Conservation (phyloP, 73 alveolate species). For the Paramecium biaurelia region DNA sequence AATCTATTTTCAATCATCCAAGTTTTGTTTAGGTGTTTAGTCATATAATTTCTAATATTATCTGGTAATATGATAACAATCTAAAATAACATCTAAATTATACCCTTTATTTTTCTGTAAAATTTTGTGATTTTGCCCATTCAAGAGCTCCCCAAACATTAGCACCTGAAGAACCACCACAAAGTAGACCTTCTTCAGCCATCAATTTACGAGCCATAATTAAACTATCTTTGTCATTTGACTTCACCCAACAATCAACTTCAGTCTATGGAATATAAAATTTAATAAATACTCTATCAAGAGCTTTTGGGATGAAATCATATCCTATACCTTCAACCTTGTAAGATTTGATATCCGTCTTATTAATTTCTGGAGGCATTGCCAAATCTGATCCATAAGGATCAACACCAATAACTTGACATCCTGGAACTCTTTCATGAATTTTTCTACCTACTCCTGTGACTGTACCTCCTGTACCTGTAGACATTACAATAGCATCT, state of each 20-base stretch:
- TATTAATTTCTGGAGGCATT: slow-evolving; percentile 62
- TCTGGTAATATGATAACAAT: slow-evolving; percentile 72
- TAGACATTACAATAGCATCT: slow-evolving; percentile 78
- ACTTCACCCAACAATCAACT: slow-evolving; percentile 73
- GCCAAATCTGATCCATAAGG: slow-evolving; percentile 93
- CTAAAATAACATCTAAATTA: not conserved
- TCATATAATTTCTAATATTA: slow-evolving; percentile 79
- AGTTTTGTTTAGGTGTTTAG: slow-evolving; percentile 74
- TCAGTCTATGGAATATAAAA: not conserved
- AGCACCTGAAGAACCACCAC: slow-evolving; percentile 82
- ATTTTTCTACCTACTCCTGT: slow-evolving; percentile 93
- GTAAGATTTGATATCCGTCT: slow-evolving; percentile 47
- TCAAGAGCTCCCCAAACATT: slow-evolving; percentile 76
- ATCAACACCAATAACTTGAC: slow-evolving; percentile 89
- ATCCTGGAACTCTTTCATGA: slow-evolving; percentile 79
- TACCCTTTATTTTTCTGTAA: slow-evolving; percentile 71
- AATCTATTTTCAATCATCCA: slow-evolving; percentile 90
- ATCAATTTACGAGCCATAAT: slow-evolving; percentile 75
- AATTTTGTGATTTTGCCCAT: slow-evolving; percentile 61
- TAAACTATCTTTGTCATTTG: slow-evolving; percentile 68
- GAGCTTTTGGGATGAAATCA: slow-evolving; percentile 78
- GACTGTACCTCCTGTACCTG: slow-evolving; percentile 97
- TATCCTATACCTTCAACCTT: slow-evolving; percentile 88
- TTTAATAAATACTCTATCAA: not conserved
- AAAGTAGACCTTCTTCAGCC: slow-evolving; percentile 79